A percentile compares a stretch with the other conserved stretches of the same genome.
These are phyloP conservation scores for Eutrema japonicum DNA, from an alignment of 345 rosid species.

Conservation along the genomic window DNA sequence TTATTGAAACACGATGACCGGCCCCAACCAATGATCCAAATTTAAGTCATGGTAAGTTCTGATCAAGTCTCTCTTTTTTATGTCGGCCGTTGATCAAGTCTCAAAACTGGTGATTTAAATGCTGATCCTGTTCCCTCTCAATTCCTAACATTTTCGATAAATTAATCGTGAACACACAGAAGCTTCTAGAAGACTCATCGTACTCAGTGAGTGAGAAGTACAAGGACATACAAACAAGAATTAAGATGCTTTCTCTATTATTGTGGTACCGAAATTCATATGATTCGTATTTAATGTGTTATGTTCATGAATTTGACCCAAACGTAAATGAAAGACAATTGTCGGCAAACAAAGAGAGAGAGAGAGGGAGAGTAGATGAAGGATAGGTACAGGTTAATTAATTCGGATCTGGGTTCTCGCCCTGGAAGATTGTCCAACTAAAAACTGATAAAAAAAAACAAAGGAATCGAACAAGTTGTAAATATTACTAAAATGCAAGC, in stretches of 20 bases:
- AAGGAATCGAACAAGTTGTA: neutral
- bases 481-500: neutral
- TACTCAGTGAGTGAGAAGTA: neutral
- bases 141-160: neutral
- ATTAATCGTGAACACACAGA: neutral
- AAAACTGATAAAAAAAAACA: neutral
- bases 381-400: neutral
- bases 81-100: neutral
- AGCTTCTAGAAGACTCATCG: neutral
- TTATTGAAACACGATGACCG: neutral
- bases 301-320: neutral
- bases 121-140: neutral
- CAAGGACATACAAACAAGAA: neutral
- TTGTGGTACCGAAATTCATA: neutral
- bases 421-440: neutral
- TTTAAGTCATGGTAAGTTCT: neutral
- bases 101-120: neutral
- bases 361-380: neutral
- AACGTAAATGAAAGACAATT: neutral
- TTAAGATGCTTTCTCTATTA: neutral
- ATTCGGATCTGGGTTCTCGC: neutral
- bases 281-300: neutral
- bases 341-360: slow-evolving; percentile 6
- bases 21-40: neutral
- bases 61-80: no score